Percentiles rank a stretch among this genome's conserved stretches.
These are phyloP conservation scores for Thermoascus crustaceus DNA, from an alignment of 2,329 filamentous ascomycete species.

Conservation along the genomic window DNA sequence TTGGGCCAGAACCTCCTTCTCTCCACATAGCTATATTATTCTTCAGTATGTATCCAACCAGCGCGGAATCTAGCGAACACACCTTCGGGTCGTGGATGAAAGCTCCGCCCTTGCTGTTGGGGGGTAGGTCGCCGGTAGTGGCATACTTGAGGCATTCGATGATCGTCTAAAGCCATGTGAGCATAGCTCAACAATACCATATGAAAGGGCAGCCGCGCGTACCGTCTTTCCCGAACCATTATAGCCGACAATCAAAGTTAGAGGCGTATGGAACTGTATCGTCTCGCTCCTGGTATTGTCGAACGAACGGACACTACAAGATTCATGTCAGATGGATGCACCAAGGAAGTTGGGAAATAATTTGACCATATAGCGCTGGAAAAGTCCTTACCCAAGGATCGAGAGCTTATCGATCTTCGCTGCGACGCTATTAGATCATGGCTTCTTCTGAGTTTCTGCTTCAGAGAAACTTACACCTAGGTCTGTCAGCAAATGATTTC, in stretches of 20 bases:
- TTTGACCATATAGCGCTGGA: conserved; percentile 5
- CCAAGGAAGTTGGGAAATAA: background rate
- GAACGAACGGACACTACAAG: conserved; percentile 67
- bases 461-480: conserved; percentile 6
- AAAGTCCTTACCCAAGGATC: conserved; percentile 57
- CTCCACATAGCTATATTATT: conserved; percentile 58
- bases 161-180: conserved; percentile 55
- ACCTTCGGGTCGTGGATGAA: conserved; percentile 97
- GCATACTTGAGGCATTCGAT: conserved; percentile 99
- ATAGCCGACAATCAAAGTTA: conserved; percentile 93
- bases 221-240: conserved; percentile 95
- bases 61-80: conserved; percentile 8
- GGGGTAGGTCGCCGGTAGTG: conserved; percentile 85
- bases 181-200: conserved; percentile 2
- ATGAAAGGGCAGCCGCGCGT: conserved; percentile 13
- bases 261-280: conserved; percentile 79
- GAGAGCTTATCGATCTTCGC: conserved; percentile 84
- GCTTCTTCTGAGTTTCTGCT: background rate
- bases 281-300: conserved; percentile 64
- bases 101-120: conserved; percentile 79
- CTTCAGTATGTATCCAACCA: conserved; percentile 4
- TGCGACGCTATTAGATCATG: conserved; percentile 23
- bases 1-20: conserved; percentile 83
- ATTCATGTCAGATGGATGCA: background rate
- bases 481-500: conserved; percentile 1